A percentile compares a stretch with the other conserved stretches of the same genome.
phyloP scores from a whole-genome alignment of 2,329 filamentous ascomycete genomes.

The Fusarium goolgardi region DNA sequence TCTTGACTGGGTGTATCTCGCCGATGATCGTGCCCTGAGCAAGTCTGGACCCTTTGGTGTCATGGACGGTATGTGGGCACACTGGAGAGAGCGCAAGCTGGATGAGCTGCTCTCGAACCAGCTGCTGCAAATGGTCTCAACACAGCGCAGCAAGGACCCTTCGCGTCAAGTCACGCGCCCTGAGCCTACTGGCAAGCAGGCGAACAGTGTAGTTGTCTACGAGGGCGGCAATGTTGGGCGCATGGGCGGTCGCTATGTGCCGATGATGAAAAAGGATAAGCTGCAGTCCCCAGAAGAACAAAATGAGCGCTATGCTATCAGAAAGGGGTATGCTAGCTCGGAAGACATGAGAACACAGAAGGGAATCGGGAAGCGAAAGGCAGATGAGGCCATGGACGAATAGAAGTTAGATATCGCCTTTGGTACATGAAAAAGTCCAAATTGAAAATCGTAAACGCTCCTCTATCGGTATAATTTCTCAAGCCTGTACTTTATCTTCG shows the following conservation, averaged over 20 bases:
- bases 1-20: constrained; percentile 82
- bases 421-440: constrained; percentile 15
- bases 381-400: constrained; percentile 42
- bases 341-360: constrained; percentile 59
- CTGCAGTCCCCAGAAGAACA: constrained; percentile 64
- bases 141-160: constrained; percentile 51
- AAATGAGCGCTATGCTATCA: constrained; percentile 71
- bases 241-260: constrained; percentile 65
- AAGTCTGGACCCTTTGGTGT: constrained; percentile 75
- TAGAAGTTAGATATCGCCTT: constrained; percentile 26
- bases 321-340: constrained; percentile 66
- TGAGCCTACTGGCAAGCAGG: constrained; percentile 33
- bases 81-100: constrained; percentile 87
- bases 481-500: constrained; percentile 48
- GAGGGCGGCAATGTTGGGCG: constrained; percentile 66
- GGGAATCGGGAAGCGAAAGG: constrained; percentile 49
- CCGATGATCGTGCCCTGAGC: constrained; percentile 69
- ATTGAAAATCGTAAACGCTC: constrained; percentile 9
- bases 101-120: constrained; percentile 85
- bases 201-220: constrained; percentile 56
- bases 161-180: constrained; percentile 28
- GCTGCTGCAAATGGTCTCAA: constrained; percentile 72
- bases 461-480: constrained; percentile 21
- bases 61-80: constrained; percentile 80
- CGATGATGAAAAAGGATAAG: constrained; percentile 63